Conservation (phyloP, 2,329 filamentous ascomycete genomes). For the Aureobasidium mangrovei region DNA sequence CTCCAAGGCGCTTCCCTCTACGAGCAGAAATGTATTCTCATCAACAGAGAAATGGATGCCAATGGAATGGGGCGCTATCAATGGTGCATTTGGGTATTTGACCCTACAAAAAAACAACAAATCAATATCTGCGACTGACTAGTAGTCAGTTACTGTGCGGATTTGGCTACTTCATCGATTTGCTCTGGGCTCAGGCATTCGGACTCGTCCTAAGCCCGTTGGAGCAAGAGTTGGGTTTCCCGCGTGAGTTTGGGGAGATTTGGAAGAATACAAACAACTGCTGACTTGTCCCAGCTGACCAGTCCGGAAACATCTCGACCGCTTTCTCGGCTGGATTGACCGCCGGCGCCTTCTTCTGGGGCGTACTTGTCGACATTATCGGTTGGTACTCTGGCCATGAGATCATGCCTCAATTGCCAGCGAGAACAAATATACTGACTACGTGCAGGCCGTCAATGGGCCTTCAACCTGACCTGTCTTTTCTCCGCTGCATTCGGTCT, state of each 20-base stretch:
- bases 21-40: conserved; percentile 37
- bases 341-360: conserved; percentile 49
- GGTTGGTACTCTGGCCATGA: conserved; percentile 24
- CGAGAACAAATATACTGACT: not conserved
- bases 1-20: conserved; percentile 28
- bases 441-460: conserved; percentile 40
- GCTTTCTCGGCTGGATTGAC: conserved; percentile 48
- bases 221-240: conserved; percentile 49
- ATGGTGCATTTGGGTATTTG: conserved; percentile 29
- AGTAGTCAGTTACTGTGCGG: conserved; percentile 30
- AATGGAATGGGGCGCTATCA: conserved; percentile 48
- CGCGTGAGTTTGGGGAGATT: conserved; percentile 13
- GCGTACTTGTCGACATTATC: conserved; percentile 46
- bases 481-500: conserved; percentile 46
- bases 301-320: conserved; percentile 46
- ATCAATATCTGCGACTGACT: conserved; percentile 25
- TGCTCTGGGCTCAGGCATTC: conserved; percentile 52
- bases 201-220: conserved; percentile 46
- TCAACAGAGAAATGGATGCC: conserved; percentile 42
- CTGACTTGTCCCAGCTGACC: conserved; percentile 20
- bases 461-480: conserved; percentile 50
- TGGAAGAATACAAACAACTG: not conserved
- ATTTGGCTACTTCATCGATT: conserved; percentile 47
- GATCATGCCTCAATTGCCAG: conserved; percentile 1
- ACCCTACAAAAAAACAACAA: not conserved